phyloP scores from a whole-genome alignment of 441 rosid genomes.

The Jatropha podagrica region DNA sequence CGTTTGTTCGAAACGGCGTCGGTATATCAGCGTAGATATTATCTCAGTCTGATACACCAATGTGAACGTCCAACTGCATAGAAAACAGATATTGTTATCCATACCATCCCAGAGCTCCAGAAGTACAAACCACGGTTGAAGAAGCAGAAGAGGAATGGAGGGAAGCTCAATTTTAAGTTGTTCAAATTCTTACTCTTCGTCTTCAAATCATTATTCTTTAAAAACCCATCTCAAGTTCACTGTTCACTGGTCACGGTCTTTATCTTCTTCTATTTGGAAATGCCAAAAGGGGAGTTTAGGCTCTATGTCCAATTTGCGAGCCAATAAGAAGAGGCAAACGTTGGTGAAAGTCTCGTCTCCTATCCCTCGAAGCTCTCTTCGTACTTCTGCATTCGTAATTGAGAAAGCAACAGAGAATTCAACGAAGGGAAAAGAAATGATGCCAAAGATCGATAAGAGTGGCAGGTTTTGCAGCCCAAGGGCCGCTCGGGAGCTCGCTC shows the following conservation, averaged over 20 bases:
- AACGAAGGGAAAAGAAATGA: constrained; percentile 32
- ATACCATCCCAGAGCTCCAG: background rate
- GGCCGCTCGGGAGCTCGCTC: constrained; percentile 93
- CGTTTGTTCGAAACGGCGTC: background rate
- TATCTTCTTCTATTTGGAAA: background rate
- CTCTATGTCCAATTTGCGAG: background rate
- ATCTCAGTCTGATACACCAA: background rate
- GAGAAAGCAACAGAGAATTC: constrained; percentile 36
- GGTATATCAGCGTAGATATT: background rate
- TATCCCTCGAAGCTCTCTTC: constrained; percentile 25
- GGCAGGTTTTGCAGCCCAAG: constrained; percentile 94
- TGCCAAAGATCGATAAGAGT: constrained; percentile 82
- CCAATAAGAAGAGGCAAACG: background rate
- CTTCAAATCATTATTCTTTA: background rate
- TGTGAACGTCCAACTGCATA: background rate
- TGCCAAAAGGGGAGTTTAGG: background rate
- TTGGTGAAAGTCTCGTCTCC: background rate
- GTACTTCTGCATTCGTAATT: constrained; percentile 35
- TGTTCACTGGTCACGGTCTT: background rate
- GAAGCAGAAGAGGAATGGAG: constrained; percentile 7
- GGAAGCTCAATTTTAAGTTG: constrained; percentile 19
- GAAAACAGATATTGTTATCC: constrained; percentile 12
- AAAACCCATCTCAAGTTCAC: constrained; percentile 10
- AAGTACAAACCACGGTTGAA: background rate
- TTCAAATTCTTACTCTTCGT: constrained; percentile 16